phyloP scores from a whole-genome alignment of 257 asterid genomes.

The Solanum raphanifolium region DNA sequence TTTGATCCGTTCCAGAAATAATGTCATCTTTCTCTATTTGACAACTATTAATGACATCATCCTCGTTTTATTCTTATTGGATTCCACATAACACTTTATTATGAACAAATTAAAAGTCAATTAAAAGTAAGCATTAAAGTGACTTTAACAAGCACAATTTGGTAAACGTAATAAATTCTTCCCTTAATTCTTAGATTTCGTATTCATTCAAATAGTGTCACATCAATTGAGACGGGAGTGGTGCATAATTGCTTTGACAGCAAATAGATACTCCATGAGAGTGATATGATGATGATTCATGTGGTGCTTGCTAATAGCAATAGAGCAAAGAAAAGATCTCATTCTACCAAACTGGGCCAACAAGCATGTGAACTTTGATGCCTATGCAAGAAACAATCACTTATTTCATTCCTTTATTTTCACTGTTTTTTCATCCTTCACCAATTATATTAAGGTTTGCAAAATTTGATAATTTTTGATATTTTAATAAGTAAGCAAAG shows the following conservation, averaged over 20 bases:
- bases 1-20: too few species aligned
- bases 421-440: not conserved
- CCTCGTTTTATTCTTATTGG: too few species aligned
- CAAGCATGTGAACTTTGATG: slow-evolving; percentile 33
- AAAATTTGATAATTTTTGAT: not conserved
- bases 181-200: too few species aligned
- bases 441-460: not conserved
- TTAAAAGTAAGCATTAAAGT: not conserved
- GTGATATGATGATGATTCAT: not conserved
- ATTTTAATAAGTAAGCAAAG: not conserved
- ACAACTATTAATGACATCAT: too few species aligned
- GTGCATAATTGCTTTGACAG: not conserved
- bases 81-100: too few species aligned
- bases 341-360: slow-evolving; percentile 40
- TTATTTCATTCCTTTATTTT: not conserved
- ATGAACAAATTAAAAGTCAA: too few species aligned
- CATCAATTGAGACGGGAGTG: rapidly evolving
- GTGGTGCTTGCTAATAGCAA: not conserved
- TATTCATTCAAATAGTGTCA: too few species aligned
- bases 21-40: too few species aligned
- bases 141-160: too few species aligned
- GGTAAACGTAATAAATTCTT: too few species aligned
- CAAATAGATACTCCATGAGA: not conserved
- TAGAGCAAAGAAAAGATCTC: slow-evolving; percentile 9
- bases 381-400: slow-evolving; percentile 39